Conservation (phyloP, 2,329 filamentous ascomycete genomes). For the Fonsecaea nubica region DNA sequence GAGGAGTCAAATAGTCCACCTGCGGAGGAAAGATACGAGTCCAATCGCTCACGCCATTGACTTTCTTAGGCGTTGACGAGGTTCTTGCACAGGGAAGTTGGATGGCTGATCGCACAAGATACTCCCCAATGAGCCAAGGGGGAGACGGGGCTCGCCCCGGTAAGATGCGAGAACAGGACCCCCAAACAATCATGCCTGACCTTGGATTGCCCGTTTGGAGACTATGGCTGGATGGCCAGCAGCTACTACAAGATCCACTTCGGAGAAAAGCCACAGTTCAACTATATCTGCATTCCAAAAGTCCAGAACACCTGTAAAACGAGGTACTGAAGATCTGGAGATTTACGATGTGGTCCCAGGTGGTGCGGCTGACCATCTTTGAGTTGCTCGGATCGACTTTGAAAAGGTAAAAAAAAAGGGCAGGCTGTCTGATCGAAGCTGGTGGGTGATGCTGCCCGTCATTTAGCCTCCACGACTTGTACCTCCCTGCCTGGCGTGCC, state of each 20-base stretch:
- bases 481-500: slow-evolving; percentile 19
- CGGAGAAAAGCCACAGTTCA: slow-evolving; percentile 5
- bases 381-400: slow-evolving; percentile 7
- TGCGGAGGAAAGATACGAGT: slow-evolving; percentile 20
- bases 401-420: slow-evolving; percentile 8
- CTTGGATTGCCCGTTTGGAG: slow-evolving; percentile 4
- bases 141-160: slow-evolving; percentile 2
- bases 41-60: slow-evolving; percentile 22
- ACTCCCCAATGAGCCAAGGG: slow-evolving; percentile 20
- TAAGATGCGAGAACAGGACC: background rate
- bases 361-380: slow-evolving; percentile 18
- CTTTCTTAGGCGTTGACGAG: slow-evolving; percentile 9
- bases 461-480: slow-evolving; percentile 13
- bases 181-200: background rate
- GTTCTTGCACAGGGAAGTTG: slow-evolving; percentile 14
- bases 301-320: slow-evolving; percentile 23
- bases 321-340: slow-evolving; percentile 17
- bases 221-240: slow-evolving; percentile 5
- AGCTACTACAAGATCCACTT: background rate
- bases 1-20: slow-evolving; percentile 19
- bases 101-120: slow-evolving; percentile 17
- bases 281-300: slow-evolving; percentile 10
- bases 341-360: background rate
- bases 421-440: background rate
- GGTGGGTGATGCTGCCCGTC: slow-evolving; percentile 7